Percentiles rank a stretch among this genome's conserved stretches.
Evolutionary conservation across 2,329 filamentous ascomycete species (phyloP).

Genomic region (Venturiaceae sp.): DNA sequence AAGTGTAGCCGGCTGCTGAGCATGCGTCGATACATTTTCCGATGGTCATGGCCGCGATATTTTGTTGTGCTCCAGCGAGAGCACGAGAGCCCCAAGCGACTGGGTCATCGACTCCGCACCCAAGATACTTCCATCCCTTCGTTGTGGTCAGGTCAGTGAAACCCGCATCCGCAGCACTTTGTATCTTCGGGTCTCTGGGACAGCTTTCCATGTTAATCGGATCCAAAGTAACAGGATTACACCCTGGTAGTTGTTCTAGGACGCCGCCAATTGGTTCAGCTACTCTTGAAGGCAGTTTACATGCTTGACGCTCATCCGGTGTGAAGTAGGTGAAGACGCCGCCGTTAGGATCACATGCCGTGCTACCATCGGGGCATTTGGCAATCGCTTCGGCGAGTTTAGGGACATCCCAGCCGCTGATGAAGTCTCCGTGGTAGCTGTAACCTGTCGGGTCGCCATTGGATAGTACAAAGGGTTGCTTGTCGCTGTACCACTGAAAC

Average conservation of each 20-base stretch:
- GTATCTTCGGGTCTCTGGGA: neutral
- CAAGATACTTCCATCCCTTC: slow-evolving; percentile 19
- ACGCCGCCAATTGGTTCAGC: slow-evolving; percentile 34
- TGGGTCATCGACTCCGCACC: slow-evolving; percentile 24
- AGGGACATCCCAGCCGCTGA: slow-evolving; percentile 59
- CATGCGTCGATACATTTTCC: slow-evolving; percentile 22
- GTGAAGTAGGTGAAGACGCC: neutral
- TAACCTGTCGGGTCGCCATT: slow-evolving; percentile 65
- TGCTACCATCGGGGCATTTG: slow-evolving; percentile 49
- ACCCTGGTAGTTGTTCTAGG: slow-evolving; percentile 45
- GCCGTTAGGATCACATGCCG: slow-evolving; percentile 37
- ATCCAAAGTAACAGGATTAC: slow-evolving; percentile 40
- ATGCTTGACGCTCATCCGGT: slow-evolving; percentile 38
- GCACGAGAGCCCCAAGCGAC: neutral
- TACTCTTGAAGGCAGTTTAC: slow-evolving; percentile 35
- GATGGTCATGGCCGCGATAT: slow-evolving; percentile 18
- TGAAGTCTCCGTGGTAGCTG: slow-evolving; percentile 61
- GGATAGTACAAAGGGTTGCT: slow-evolving; percentile 56
- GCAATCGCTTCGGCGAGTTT: slow-evolving; percentile 58
- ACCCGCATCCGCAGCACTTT: slow-evolving; percentile 4
- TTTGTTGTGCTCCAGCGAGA: slow-evolving; percentile 15
- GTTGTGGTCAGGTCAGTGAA: slow-evolving; percentile 29
- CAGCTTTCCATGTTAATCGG: slow-evolving; percentile 30
- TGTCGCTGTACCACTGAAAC: slow-evolving; percentile 16
- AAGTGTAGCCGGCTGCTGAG: slow-evolving; percentile 16